Percentiles rank a stretch among this genome's conserved stretches.
phyloP scores from a whole-genome alignment of 139 green algal species.

The Edaphochlamys debaryana region DNA sequence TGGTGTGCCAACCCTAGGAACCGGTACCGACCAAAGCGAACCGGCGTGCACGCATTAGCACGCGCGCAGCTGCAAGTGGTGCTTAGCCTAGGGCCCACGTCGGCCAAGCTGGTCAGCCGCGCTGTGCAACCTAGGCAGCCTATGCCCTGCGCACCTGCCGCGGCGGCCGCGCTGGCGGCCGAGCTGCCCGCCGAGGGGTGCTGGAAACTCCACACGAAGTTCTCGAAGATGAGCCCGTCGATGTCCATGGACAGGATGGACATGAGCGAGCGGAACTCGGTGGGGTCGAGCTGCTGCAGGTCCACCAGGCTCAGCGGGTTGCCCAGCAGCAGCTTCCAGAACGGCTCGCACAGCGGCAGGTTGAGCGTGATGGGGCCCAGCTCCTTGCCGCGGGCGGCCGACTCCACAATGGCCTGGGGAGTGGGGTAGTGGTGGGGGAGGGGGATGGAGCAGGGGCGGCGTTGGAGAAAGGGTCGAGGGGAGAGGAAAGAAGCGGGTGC shows the following conservation, averaged over 20 bases:
- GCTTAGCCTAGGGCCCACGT: too few species aligned
- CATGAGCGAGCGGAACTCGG: conserved; percentile 67
- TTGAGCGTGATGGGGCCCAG: conserved; percentile 70
- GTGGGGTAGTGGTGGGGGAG: too few species aligned
- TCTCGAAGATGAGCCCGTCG: conserved; percentile 73
- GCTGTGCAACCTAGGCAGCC: too few species aligned
- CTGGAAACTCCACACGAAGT: conserved; percentile 69
- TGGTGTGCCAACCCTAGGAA: too few species aligned
- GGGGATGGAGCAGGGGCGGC: too few species aligned
- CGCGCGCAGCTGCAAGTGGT: too few species aligned
- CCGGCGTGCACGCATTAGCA: too few species aligned
- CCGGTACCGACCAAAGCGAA: too few species aligned
- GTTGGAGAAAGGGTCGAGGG: too few species aligned
- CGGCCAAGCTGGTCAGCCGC: too few species aligned
- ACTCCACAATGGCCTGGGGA: conserved; percentile 70
- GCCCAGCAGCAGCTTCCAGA: conserved; percentile 76
- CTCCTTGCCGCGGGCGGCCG: conserved; percentile 65
- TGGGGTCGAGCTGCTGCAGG: conserved; percentile 62
- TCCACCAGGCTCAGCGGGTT: conserved; percentile 69
- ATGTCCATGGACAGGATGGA: conserved; percentile 72
- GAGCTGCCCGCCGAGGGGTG: conserved; percentile 43
- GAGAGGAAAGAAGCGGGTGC: too few species aligned
- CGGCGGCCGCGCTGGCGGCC: background rate
- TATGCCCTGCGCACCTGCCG: too few species aligned
- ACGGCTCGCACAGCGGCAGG: conserved; percentile 68